Percentiles rank a stretch among this genome's conserved stretches.
phyloP scores from a whole-genome alignment of 2,329 filamentous ascomycete species.

The Xylaria sp. region DNA sequence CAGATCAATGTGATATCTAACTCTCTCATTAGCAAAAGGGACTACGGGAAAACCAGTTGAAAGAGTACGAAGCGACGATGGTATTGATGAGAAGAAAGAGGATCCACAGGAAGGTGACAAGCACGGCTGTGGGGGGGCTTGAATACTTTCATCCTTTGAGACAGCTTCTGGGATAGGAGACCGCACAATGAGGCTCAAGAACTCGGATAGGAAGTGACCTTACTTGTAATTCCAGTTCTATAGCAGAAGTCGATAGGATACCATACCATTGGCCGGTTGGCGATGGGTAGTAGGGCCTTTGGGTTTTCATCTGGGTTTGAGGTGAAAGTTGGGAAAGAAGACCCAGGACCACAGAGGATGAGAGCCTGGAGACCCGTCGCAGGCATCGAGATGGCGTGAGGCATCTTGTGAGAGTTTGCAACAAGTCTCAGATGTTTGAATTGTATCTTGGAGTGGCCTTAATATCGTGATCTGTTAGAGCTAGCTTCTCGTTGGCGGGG shows the following conservation, averaged over 20 bases:
- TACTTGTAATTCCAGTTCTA: constrained; percentile 80
- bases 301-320: constrained; percentile 82
- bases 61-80: background rate
- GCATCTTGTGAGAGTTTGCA: constrained; percentile 64
- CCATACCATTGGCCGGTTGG: constrained; percentile 90
- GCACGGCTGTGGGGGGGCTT: background rate
- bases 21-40: constrained; percentile 28
- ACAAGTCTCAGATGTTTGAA: background rate
- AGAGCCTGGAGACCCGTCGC: constrained; percentile 83
- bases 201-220: constrained; percentile 45
- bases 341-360: constrained; percentile 84
- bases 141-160: background rate
- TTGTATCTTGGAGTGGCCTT: background rate
- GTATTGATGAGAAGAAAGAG: background rate
- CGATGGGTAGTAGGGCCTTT: constrained; percentile 84
- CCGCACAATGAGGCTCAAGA: background rate
- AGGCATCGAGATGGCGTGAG: constrained; percentile 78
- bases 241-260: constrained; percentile 89
- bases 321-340: constrained; percentile 84
- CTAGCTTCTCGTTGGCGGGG: constrained; percentile 9
- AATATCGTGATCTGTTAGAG: constrained; percentile 3
- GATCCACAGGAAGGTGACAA: background rate
- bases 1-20: constrained; percentile 72
- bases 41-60: background rate
- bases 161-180: background rate